Percentiles rank a stretch among this genome's conserved stretches.
Evolutionary conservation across 495 filamentous ascomycete genomes (phyloP).

Genomic region (Ramalina intermedia): DNA sequence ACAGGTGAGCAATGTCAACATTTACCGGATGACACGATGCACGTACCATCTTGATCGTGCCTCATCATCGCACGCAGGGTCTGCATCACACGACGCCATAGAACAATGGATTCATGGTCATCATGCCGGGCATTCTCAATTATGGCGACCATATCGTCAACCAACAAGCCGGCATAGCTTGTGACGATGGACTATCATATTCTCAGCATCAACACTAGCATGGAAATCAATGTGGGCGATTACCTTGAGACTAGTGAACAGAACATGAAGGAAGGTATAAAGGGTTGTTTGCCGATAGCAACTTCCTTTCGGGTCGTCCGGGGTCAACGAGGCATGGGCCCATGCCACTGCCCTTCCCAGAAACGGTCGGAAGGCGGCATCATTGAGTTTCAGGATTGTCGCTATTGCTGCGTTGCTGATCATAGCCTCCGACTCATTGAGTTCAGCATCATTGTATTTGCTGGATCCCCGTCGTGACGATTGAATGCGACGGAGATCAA

Average conservation of each 20-base stretch:
- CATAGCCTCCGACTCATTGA: conserved; percentile 49
- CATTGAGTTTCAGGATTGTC: conserved; percentile 93
- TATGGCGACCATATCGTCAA: conserved; percentile 56
- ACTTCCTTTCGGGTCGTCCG: conserved; percentile 40
- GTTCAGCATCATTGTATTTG: conserved; percentile 30
- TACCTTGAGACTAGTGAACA: conserved; percentile 73
- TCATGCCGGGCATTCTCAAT: conserved; percentile 36
- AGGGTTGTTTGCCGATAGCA: conserved; percentile 49
- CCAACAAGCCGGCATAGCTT: conserved; percentile 69
- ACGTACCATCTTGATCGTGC: conserved; percentile 56
- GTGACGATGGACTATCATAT: conserved; percentile 64
- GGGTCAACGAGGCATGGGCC: conserved; percentile 42
- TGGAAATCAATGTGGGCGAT: conserved; percentile 1
- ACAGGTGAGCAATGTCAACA: background rate
- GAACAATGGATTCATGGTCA: conserved; percentile 34
- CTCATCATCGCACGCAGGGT: conserved; percentile 62
- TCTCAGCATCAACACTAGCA: background rate
- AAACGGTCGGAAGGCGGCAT: conserved; percentile 87
- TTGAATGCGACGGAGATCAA: conserved; percentile 56
- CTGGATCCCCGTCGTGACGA: conserved; percentile 22
- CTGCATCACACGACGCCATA: conserved; percentile 49
- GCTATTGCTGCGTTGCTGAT: conserved; percentile 58
- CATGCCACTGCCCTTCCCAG: conserved; percentile 74
- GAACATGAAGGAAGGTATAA: conserved; percentile 62
- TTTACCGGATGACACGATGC: background rate